Percentiles rank a stretch among this genome's conserved stretches.
Conservation (phyloP, 768 basidiomycete species). For the Leccinum sublutescens region DNA sequence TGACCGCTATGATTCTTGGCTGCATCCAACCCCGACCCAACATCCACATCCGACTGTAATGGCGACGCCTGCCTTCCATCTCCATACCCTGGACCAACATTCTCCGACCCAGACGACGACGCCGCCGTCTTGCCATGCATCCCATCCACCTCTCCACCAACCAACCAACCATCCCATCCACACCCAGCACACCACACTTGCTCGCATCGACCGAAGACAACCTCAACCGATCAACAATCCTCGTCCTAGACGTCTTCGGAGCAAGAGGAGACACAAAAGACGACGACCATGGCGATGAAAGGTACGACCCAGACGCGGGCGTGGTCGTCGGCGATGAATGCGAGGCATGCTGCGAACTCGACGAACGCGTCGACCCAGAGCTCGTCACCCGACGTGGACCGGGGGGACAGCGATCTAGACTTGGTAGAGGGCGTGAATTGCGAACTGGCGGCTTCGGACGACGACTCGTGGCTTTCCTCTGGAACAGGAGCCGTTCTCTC, state of each 20-base stretch:
- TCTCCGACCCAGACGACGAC: slow-evolving; percentile 6
- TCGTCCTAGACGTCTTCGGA: slow-evolving; percentile 24
- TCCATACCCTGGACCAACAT: not conserved
- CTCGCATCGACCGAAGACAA: slow-evolving; percentile 23
- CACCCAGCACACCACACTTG: slow-evolving; percentile 7
- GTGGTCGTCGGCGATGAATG: slow-evolving; percentile 9
- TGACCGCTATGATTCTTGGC: not conserved
- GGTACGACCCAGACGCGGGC: slow-evolving; percentile 5
- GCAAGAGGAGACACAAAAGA: too few species aligned
- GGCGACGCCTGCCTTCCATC: not conserved
- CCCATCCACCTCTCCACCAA: slow-evolving; percentile 13
- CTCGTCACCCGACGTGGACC: not conserved
- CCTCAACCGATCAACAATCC: slow-evolving; percentile 28
- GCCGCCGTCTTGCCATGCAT: not conserved
- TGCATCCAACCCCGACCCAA: slow-evolving; percentile 1
- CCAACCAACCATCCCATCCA: slow-evolving; percentile 17
- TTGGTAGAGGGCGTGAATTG: slow-evolving; percentile 6
- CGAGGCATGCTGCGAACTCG: slow-evolving; percentile 6
- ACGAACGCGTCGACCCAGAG: slow-evolving; percentile 7
- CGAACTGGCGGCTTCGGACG: not conserved
- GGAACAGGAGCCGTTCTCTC: not conserved
- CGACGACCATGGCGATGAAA: slow-evolving; percentile 2
- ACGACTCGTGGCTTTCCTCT: not conserved
- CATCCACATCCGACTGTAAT: too few species aligned
- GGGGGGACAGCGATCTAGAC: slow-evolving; percentile 14